Base-by-base conservation (phyloP, 2,329 filamentous ascomycete genomes). In the Aspergillus melleus region DNA sequence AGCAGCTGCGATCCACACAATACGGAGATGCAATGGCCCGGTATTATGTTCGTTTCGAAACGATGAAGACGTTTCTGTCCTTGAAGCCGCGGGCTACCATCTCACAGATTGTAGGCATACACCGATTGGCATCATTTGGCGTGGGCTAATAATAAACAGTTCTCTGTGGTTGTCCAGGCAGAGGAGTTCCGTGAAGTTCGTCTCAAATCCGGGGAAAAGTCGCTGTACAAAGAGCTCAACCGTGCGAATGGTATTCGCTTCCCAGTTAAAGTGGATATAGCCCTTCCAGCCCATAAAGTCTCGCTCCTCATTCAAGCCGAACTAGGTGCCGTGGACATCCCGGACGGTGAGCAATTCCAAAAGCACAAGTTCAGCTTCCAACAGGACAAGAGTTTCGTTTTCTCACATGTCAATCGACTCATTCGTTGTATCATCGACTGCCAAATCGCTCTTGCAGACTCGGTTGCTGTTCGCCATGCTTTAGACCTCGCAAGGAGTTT, bases 1-100 rank as follows among this genome's bases (percentile, higher is more conserved):
- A 79, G 0, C 75, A 75, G 4, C 81, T 94, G 52, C 80, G 76
- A 26, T 86, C 85, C 49, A 94, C 90, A 0, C 86, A 88, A 52
- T 91, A 89, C 68, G 91, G 91, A 1, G 83, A 89, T 58, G 88
- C 89, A 4, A 96, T 96, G 91, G 90, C 91, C 49, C 85, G 86
- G 52, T 96, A 94, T 72, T 94, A 91, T 77, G 80, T 95, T 3
- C 86, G 86, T 22, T 93, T 93, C 66, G 83, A 89, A 42, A 95
- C 91, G 0, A 96, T 95, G 90, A 88, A 87, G 66, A 73, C 81
- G 1, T 80, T 96, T 14, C 76, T 94, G 49, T 79, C 79, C 0
- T 79, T 95, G 55, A 83, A 84, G n/a, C 74, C 77, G 1, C 84
- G 82, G 46, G 83, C 88, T 0, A 85, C 83, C 8, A 79, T 88